Evolutionary conservation across 2,329 filamentous ascomycete genomes (phyloP).

Genomic region (Botrytis squamosa): DNA sequence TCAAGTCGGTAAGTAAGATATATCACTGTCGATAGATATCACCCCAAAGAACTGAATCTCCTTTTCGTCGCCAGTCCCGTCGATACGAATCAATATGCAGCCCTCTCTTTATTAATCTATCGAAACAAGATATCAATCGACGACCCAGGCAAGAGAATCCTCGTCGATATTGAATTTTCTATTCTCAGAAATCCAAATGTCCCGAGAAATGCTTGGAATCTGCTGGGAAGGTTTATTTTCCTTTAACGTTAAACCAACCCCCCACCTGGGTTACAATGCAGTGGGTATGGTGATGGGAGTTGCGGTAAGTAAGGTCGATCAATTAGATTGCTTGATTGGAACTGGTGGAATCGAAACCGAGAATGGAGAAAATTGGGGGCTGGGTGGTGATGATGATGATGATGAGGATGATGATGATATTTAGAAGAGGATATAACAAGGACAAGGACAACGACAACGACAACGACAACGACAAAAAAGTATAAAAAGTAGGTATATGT

Average conservation of each 20-base stretch:
- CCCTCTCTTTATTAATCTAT: neutral
- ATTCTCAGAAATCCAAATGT: constrained; percentile 6
- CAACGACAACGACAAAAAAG: neutral
- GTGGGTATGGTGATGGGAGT: neutral
- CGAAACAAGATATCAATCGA: neutral
- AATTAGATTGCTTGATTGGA: neutral
- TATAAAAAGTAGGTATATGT: neutral
- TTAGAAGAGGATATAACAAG: neutral
- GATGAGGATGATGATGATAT: neutral
- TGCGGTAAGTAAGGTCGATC: neutral
- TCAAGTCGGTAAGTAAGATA: neutral
- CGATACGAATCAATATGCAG: neutral
- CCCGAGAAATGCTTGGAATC: constrained; percentile 10
- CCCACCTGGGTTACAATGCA: constrained; percentile 15
- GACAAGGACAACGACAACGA: neutral
- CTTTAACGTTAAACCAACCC: neutral
- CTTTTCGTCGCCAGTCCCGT: neutral
- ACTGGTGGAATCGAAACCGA: neutral
- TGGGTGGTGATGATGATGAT: neutral
- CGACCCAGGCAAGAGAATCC: neutral
- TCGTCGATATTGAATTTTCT: constrained; percentile 1
- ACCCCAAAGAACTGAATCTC: neutral
- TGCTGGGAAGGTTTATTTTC: constrained; percentile 7
- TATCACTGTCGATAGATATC: neutral
- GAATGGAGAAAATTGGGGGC: neutral